Base-by-base conservation (phyloP, 352 stramenopile genomes). In the Albugo laibachii region DNA sequence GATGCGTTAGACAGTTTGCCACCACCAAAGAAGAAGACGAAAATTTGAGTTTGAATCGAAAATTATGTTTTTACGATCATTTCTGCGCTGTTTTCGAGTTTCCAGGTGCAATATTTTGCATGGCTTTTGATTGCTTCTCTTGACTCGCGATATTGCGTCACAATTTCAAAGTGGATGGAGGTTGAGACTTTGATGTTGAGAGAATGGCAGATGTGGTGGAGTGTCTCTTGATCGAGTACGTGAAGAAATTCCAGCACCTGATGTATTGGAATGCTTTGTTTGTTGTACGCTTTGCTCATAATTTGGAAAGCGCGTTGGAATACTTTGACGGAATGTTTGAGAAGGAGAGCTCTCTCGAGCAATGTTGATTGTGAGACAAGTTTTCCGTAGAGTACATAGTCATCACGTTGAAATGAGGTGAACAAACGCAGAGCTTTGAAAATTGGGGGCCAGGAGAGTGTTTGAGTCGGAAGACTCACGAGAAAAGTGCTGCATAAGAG, bases 1-100 rank as follows among this genome's bases (percentile, higher is more conserved):
- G 70, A 88, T 40, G 74, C 71, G 21, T 59, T 89, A 16, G 69
- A 82, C 39, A 84, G 63, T 35, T 61, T 89, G 41, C 76, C 74
- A 36, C 76, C 76, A 38, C 76, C 76, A 14, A 89, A 89, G 62
- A 89, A 89, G 64, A 83, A 84, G 65, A 69, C 69, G 13, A 88
- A 88, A 43, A 58, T 81, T 42, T 85, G 47, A 65, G 38, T 31
- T 31, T 31, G 24, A 31, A 31, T 31, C 24, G 24, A 31, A n/a
- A 31, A 31, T 31, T 31, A 31, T 31, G 24, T 31, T 31, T 31
- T 31, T 31, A 31, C 24, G 24, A 31, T 31, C 3, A 3, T 10
- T 31, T 31, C 24, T 31, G 24, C 8, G 24, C 3, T 31, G 8
- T 31, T 8, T 8, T 10, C 24, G 8, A 3, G 24, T 8, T 31